phyloP scores from a whole-genome alignment of 306 rosid species.

The Amphicarpaea edgeworthii region DNA sequence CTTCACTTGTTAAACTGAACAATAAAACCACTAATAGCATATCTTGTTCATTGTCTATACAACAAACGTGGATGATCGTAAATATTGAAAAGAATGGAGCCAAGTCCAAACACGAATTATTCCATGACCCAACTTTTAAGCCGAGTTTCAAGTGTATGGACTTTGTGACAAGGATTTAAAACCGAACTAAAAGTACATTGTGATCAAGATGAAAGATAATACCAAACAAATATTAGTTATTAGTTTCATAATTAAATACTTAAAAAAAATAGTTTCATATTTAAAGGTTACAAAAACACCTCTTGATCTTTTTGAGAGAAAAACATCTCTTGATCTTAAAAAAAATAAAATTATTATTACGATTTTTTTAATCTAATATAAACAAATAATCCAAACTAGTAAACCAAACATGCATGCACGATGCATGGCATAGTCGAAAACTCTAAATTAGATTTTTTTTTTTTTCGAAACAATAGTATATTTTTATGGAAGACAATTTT shows the following conservation, averaged over 20 bases:
- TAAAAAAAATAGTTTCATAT: no score
- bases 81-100: not conserved
- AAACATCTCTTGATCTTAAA: no score
- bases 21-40: not conserved
- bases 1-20: not conserved
- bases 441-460: no score
- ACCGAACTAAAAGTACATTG: no score
- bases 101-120: not conserved
- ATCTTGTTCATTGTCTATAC: not conserved
- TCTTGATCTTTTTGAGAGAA: not conserved
- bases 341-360: not conserved
- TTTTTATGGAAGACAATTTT: no score
- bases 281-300: not conserved
- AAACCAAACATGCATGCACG: not conserved
- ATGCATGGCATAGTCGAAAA: not conserved
- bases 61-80: not conserved
- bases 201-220: no score
- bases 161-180: not conserved
- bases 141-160: not conserved
- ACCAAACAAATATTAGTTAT: no score
- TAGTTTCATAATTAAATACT: no score
- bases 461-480: no score
- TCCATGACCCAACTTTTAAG: no score
- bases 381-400: not conserved
- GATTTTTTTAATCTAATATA: not conserved